Evolutionary conservation across 352 stramenopile genomes (phyloP), one percentile per base, ranked within the genome.

Genomic region (Globisporangium middletonii): DNA sequence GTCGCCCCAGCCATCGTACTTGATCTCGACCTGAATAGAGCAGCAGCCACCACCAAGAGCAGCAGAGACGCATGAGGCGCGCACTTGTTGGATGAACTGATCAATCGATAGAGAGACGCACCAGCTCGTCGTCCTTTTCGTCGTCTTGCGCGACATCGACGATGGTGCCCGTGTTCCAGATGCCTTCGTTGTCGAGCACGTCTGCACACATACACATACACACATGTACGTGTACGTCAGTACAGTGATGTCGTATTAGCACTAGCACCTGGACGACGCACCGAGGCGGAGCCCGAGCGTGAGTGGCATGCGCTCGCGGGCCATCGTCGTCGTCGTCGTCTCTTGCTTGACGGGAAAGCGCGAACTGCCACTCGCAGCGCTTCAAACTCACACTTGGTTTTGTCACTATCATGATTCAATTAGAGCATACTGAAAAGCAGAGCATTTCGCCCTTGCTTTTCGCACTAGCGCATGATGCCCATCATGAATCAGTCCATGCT

Each of bases 1-100:
- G 42, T 90, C 83, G 18, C 68, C 71, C 83, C 83, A 92, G 38
- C 83, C 83, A 60, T 92, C 83, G 69, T 92, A 92, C 68, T 89
- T 89, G 63, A 92, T 75, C 64, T 92, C 78, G 18, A 88, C 81
- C 72, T 86, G 35, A 12, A 7, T 7, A n/a, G 11, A 46, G 41
- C 41, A 19, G 53, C n/a, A 44, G 8, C 23, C 13, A 47, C 23
- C 23, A 23, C 23, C 47, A 13, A n/a, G 12, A 48, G 3, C 43
- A 53, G 19, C 15, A 38, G 48, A 35, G 12, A 18, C 9, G 49
- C 15, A 19, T 37, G 13, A 19, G 33, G 53, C 13, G 13, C 27
- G 4, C 16, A 51, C 27, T 26, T 27, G n/a, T 3, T 1, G 2
- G 6, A 27, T 23, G 18, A 13, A 50, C 7, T 50, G 16, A 47